Evolutionary conservation across 441 rosid species (phyloP).

Genomic region (Codiaeum variegatum): DNA sequence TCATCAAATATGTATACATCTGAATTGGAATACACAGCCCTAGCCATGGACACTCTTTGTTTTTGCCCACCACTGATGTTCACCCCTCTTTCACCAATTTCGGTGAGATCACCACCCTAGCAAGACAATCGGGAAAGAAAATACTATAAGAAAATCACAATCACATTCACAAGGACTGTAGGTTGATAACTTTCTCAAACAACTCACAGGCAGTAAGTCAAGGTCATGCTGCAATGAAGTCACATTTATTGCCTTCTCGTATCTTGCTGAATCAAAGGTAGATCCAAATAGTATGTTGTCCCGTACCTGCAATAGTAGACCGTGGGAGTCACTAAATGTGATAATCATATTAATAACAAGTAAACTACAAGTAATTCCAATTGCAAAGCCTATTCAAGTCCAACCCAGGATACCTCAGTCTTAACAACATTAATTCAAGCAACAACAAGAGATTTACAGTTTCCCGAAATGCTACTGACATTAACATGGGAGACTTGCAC

Average conservation of each 20-base stretch:
- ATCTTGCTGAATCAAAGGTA: conserved; percentile 59
- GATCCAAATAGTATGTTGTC: conserved; percentile 87
- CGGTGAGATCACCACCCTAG: conserved; percentile 89
- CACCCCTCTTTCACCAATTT: conserved; percentile 98
- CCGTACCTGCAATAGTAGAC: conserved; percentile 53
- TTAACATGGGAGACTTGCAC: neutral
- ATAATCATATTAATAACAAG: conserved; percentile 13
- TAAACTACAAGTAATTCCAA: conserved; percentile 11
- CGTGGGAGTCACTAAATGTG: conserved; percentile 12
- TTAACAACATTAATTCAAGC: conserved; percentile 9
- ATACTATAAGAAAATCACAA: conserved; percentile 12
- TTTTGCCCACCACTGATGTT: conserved; percentile 98
- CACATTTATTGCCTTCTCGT: conserved; percentile 74
- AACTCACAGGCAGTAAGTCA: conserved; percentile 74
- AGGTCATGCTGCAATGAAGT: conserved; percentile 89
- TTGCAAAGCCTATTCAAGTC: neutral
- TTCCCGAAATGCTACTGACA: neutral
- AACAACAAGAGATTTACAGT: neutral
- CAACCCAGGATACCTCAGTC: conserved; percentile 11
- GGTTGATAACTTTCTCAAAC: conserved; percentile 14
- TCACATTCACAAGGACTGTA: conserved; percentile 12
- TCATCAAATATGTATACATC: conserved; percentile 95
- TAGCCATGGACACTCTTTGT: conserved; percentile 97
- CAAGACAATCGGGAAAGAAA: conserved; percentile 17
- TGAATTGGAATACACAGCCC: conserved; percentile 89